Base-by-base conservation (phyloP, 2,329 filamentous ascomycete species). In the Bipolaris sorokiniana region DNA sequence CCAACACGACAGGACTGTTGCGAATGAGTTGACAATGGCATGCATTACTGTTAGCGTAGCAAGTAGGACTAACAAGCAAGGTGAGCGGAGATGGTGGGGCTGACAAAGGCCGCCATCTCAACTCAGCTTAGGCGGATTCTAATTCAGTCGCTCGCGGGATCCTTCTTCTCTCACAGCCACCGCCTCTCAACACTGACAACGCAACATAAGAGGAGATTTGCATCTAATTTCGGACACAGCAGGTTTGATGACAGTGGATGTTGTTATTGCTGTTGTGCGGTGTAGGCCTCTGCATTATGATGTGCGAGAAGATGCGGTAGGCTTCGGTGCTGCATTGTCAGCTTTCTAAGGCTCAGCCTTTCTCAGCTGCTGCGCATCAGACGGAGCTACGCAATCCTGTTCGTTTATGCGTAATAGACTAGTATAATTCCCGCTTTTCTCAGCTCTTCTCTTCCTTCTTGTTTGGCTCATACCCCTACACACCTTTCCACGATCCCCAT, bases 161-260 rank as follows among this genome's bases (percentile, higher is more conserved):
- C 50, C 51, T 31, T n/a, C 53, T 34, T 51, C 28, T 51, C 20
- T 34, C 57, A 61, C 49, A 56, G 61, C 55, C 61, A 61, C 61
- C 52, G 46, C 47, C 49, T 49, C 42, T 23, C 20, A 26, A 48
- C 20, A 48, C 15, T 37, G 45, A 41, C 37, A 48, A 26, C 37
- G 49, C 51, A 42, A 38, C 37, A 41, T 47, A 42, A 16, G n/a
- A 28, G 7, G 10, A 34, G 23, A 3, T 11, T n/a, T 5, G 26
- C 33, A 37, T 6, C 57, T 54, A 52, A 60, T 53, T 22, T 18
- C 28, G 28, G 28, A 34, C 22, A 40, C 15, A 28, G 18, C 3
- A 31, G 10, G 28, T 10, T 31, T 31, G 28, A 31, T 18, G 28
- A 38, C 20, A 34, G 56, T 15, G 23, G 11, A 45, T 49, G 15